phyloP scores from a whole-genome alignment of 106 monocot species.

The Allium cepa region DNA sequence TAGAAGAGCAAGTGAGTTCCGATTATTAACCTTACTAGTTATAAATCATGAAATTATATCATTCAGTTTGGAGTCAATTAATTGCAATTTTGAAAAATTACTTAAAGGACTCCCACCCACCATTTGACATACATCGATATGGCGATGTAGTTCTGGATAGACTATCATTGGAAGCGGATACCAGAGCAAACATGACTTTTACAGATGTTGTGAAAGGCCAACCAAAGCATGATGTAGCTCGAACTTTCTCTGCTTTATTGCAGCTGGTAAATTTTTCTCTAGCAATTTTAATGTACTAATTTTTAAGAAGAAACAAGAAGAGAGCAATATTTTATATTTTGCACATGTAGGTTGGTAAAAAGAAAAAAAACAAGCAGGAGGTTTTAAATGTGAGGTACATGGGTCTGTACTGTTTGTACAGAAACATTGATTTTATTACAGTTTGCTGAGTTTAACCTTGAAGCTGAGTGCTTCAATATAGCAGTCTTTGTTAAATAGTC shows the following conservation, averaged over 20 bases:
- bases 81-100: neutral
- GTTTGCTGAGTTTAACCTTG: too few relatives aligned
- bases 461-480: too few relatives aligned
- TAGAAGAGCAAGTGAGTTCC: conserved; percentile 64
- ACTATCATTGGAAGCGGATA: conserved; percentile 39
- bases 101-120: conserved; percentile 46
- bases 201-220: conserved; percentile 49
- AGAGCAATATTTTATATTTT: neutral
- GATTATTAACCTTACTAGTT: neutral
- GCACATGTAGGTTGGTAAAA: too few relatives aligned
- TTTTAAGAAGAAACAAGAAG: neutral
- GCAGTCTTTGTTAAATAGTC: too few relatives aligned
- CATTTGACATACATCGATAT: conserved; percentile 80
- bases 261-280: conserved; percentile 13
- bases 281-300: neutral
- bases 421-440: too few relatives aligned
- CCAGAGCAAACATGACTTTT: conserved; percentile 34
- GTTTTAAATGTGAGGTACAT: too few relatives aligned
- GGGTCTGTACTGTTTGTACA: too few relatives aligned
- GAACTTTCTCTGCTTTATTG: conserved; percentile 19
- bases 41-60: neutral
- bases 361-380: too few relatives aligned
- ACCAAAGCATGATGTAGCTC: conserved; percentile 55
- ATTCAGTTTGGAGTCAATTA: neutral
- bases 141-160: conserved; percentile 61